Evolutionary conservation across 1,284 basidiomycete genomes (phyloP), one percentile per base, ranked within the genome.

Genomic region (Ceratobasidium sp.): DNA sequence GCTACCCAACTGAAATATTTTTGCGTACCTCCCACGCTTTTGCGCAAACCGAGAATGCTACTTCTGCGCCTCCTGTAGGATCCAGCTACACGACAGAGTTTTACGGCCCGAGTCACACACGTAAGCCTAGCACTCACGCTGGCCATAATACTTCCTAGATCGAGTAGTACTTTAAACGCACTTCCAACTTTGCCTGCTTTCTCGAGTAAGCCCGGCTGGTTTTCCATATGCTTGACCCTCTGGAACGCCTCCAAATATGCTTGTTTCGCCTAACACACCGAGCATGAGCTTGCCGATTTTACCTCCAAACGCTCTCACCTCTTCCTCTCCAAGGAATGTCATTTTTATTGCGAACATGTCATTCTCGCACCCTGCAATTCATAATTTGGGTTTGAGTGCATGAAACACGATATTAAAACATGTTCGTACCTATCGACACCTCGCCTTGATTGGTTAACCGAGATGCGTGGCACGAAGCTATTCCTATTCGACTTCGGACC

Each of bases 1-100:
- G 33, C 33, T 33, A 33, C 18, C 46, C 33, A 33, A 33, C 33
- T 33, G 33, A 18, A 18, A 49, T 49, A 20, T 12, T 33, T 7
- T 5, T 28, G 10, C 33, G 13, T 40, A 71, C 69, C 69, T 71
- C 39, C 69, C 69, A 71, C 33, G 70, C 58, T 23, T 61, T 60
- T 9, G 40, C 39, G 23, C 39, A 61, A 2, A 72, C 10, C 26
- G n/a, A 26, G 12, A 60, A n/a, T 6, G 40, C 42, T 3, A 61
- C 33, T 56, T 72, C 46, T 39, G 56, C 56, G n/a, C 42, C 42
- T 46, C 40, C 63, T 18, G 40, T 49, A n/a, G 42, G 70, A 39
- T 46, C 26, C 12, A 60, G 15, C 56, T 72, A 40, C 10, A 33
- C 33, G 33, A 33, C 33, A 33, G 33, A 33, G 33, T 33, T 33